These are phyloP conservation scores for Nothophaeocryptopus gaeumannii DNA, from an alignment of 2,329 filamentous ascomycete genomes.

Conservation along the genomic window DNA sequence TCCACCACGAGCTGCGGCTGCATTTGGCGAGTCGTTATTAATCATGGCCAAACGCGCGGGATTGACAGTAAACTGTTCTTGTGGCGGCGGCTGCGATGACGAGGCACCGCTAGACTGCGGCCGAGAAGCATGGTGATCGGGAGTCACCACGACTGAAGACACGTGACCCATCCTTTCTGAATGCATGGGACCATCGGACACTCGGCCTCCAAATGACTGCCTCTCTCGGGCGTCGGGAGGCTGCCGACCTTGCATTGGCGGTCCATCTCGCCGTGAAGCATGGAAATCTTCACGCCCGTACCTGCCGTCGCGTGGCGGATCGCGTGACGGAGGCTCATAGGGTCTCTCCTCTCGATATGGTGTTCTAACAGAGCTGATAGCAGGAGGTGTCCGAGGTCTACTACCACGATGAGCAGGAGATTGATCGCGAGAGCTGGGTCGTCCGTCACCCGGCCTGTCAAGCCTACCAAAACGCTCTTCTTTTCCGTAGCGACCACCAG, in stretches of 20 bases:
- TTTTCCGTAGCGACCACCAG: slow-evolving; percentile 28
- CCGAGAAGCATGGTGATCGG: slow-evolving; percentile 15
- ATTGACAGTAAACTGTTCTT: slow-evolving; percentile 34
- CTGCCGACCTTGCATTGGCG: slow-evolving; percentile 12
- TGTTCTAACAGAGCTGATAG: slow-evolving; percentile 5
- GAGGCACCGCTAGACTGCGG: slow-evolving; percentile 1
- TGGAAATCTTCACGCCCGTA: slow-evolving; percentile 17
- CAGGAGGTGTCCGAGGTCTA: slow-evolving; percentile 38
- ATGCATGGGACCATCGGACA: slow-evolving; percentile 16
- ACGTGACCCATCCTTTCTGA: slow-evolving; percentile 21
- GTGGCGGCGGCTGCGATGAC: slow-evolving; percentile 7
- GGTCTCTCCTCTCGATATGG: slow-evolving; percentile 21
- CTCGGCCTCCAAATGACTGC: slow-evolving; percentile 6
- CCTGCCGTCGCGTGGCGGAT: slow-evolving; percentile 5
- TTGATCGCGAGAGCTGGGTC: slow-evolving; percentile 37
- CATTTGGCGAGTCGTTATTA: slow-evolving; percentile 21
- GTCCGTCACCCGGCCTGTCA: slow-evolving; percentile 42
- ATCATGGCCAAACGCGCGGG: slow-evolving; percentile 46
- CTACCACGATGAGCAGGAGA: slow-evolving; percentile 38
- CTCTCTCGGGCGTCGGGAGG: slow-evolving; percentile 16
- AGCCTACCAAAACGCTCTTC: slow-evolving; percentile 44
- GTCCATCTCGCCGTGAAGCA: slow-evolving; percentile 18
- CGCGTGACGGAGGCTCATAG: slow-evolving; percentile 14
- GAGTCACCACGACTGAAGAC: slow-evolving; percentile 15
- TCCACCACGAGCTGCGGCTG: slow-evolving; percentile 8